Percentiles rank a stretch among this genome's conserved stretches.
Evolutionary conservation across 768 basidiomycete genomes (phyloP).

Genomic region (Trametopsis cervina): DNA sequence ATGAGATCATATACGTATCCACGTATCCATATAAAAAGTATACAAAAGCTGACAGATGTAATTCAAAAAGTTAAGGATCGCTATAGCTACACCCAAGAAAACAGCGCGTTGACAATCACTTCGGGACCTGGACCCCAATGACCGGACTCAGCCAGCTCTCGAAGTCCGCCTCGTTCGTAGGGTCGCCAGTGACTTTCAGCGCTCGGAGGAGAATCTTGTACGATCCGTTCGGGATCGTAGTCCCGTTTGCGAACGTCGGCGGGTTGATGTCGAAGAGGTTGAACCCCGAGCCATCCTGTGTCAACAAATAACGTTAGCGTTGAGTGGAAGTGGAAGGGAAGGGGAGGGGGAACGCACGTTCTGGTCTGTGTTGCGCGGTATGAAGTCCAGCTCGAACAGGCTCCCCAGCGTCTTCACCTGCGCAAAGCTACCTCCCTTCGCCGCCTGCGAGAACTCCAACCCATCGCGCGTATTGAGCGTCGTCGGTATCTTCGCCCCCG

Average conservation of each 20-base stretch:
- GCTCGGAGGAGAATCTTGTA: conserved; percentile 38
- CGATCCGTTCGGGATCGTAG: conserved; percentile 33
- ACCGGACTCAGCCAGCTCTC: conserved; percentile 34
- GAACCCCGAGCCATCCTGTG: conserved; percentile 26
- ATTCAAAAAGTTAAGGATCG: too few relatives aligned
- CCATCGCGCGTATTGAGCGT: conserved; percentile 29
- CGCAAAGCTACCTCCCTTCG: conserved; percentile 31
- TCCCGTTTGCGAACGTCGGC: conserved; percentile 31
- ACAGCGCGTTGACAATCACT: too few relatives aligned
- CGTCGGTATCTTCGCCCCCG: conserved; percentile 33
- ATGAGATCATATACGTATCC: too few relatives aligned
- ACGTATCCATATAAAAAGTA: too few relatives aligned
- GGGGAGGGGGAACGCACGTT: conserved; percentile 10
- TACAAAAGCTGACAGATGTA: too few relatives aligned
- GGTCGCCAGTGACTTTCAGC: conserved; percentile 38
- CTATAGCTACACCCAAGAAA: too few relatives aligned
- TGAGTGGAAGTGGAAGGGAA: neutral
- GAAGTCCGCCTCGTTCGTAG: conserved; percentile 33
- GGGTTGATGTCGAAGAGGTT: conserved; percentile 21
- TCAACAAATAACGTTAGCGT: neutral
- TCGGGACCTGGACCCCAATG: conserved; percentile 16
- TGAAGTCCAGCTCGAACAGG: conserved; percentile 39
- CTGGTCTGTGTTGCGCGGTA: conserved; percentile 37
- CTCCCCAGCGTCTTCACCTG: conserved; percentile 35
- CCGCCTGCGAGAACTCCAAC: conserved; percentile 33